Base-by-base conservation (phyloP, 2,329 filamentous ascomycete species). In the Paradendryphiella salina region DNA sequence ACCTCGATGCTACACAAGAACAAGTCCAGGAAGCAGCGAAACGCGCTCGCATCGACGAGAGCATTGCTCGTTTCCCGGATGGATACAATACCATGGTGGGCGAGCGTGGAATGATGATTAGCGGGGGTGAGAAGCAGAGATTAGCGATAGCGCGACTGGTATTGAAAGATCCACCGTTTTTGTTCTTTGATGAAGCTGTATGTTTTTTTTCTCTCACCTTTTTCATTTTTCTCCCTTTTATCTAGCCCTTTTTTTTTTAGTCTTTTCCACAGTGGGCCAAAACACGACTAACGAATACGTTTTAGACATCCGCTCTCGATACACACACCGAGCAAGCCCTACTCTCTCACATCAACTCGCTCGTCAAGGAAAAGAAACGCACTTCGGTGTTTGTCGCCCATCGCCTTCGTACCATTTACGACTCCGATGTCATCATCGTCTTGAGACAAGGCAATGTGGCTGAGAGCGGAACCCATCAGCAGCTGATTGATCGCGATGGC, bases 361-460 rank as follows among this genome's bases (percentile, higher is more conserved):
- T 97, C 45, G 77, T 97, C 46, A 88, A 87, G 61, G 92, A 96
- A 66, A 96, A 96, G 77, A 79, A 80, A 3, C 83, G 92, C 49
- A 97, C 94, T 0, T 96, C 91, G 61, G 89, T 99, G 1, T 97
- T 97, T 69, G 88, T 99, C 4, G 94, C 94, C 5, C 94, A 97
- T 73, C 83, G 94, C 14, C 76, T 99, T 52, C 84, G 93, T 44
- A 97, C 94, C 0, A 96, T 99, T 59, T 96, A 89, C 66, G 94
- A 97, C 66, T 89, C 89, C 32, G 80, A 97, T 73, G 78, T 92
- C 63, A 97, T 97, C 63, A 92, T 97, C 64, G 94, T 97, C 31
- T 77, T 97, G 49, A 87, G 86, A 69, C 86, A 89, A 53, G 94
- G 94, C 0, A 79, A 78, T 11, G 91, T 97, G n/a, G 90, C 86